Percentiles rank a stretch among this genome's conserved stretches.
Evolutionary conservation across 257 asterid species (phyloP).

Genomic region (Forsythia suspensa): DNA sequence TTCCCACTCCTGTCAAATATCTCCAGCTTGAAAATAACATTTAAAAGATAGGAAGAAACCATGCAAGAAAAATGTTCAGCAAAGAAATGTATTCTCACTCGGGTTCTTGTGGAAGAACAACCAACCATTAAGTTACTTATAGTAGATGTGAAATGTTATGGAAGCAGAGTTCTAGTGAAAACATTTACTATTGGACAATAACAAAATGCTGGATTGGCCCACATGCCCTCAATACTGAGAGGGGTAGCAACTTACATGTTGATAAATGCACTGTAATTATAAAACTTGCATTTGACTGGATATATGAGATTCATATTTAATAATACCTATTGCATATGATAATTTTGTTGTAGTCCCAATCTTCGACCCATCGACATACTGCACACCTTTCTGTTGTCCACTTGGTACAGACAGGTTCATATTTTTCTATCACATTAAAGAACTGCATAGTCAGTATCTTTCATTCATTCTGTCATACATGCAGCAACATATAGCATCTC

Average conservation of each 20-base stretch:
- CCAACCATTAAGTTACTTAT: not conserved
- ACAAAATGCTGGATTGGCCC: not conserved
- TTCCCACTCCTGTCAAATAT: not conserved
- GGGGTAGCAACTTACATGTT: slow-evolving; percentile 9
- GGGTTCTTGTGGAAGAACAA: not conserved
- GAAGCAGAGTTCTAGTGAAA: not conserved
- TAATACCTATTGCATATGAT: slow-evolving; percentile 50
- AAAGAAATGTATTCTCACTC: not conserved
- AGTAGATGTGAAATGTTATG: not conserved
- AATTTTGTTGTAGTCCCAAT: slow-evolving; percentile 98
- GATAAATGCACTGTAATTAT: not conserved
- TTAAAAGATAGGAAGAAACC: not conserved
- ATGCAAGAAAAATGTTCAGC: not conserved
- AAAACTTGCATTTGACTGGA: slow-evolving; percentile 45
- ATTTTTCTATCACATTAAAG: slow-evolving; percentile 57
- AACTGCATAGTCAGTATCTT: slow-evolving; percentile 18
- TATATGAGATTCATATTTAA: not conserved
- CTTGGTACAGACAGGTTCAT: slow-evolving; percentile 87
- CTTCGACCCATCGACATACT: slow-evolving; percentile 99
- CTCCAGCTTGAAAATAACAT: not conserved
- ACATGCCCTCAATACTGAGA: not conserved
- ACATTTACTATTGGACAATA: not conserved
- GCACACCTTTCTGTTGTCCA: slow-evolving; percentile 99
- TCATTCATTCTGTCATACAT: slow-evolving; percentile 14
- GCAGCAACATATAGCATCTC: slow-evolving; percentile 20